These are phyloP conservation scores for Hortiboletus campestris DNA, from an alignment of 768 basidiomycete species.

Conservation along the genomic window DNA sequence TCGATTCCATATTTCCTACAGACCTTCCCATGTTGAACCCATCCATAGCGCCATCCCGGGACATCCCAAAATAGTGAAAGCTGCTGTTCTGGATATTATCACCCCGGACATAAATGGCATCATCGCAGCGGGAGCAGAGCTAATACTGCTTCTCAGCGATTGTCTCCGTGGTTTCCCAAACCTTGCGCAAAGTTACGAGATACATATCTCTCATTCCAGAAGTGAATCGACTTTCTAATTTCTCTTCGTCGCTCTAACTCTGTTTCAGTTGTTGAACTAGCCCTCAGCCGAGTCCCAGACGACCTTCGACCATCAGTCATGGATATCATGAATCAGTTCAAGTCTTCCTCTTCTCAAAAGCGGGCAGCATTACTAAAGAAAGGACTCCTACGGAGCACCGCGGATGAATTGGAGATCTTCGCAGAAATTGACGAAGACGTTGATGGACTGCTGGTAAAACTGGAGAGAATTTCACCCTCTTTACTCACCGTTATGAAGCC, in stretches of 20 bases:
- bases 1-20: not conserved
- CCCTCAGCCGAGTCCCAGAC: constrained; percentile 59
- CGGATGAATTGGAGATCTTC: constrained; percentile 74
- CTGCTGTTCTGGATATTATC: constrained; percentile 82
- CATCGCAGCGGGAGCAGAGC: constrained; percentile 70
- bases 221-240: constrained; percentile 43
- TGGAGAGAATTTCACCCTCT: constrained; percentile 61
- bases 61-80: constrained; percentile 71
- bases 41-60: constrained; percentile 56
- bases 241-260: not conserved
- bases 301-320: constrained; percentile 54
- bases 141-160: constrained; percentile 65
- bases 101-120: constrained; percentile 69
- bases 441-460: constrained; percentile 49
- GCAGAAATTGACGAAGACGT: constrained; percentile 64
- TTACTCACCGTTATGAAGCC: constrained; percentile 49
- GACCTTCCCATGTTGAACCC: not conserved
- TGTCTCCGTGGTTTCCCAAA: constrained; percentile 73
- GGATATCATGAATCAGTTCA: constrained; percentile 64
- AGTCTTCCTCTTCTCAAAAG: constrained; percentile 66
- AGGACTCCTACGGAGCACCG: constrained; percentile 60
- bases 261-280: constrained; percentile 59
- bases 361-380: constrained; percentile 67
- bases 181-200: constrained; percentile 63
- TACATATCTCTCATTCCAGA: constrained; percentile 74